phyloP scores from a whole-genome alignment of 2,329 filamentous ascomycete genomes.

The Colletotrichum falcatum region DNA sequence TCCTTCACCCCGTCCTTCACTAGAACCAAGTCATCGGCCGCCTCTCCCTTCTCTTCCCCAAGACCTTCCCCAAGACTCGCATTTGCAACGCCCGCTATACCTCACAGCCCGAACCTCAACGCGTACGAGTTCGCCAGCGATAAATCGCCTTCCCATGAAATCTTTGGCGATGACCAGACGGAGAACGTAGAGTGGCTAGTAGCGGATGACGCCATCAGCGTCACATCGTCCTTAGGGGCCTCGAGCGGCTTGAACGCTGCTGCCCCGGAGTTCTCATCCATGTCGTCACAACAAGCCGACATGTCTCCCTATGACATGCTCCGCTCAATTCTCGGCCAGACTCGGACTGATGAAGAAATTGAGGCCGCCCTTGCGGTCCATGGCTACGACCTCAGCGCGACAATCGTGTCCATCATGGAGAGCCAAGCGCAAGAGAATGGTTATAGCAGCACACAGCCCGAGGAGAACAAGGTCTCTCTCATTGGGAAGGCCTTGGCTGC shows the following conservation, averaged over 20 bases:
- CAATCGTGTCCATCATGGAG: slow-evolving; percentile 90
- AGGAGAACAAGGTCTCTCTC: slow-evolving; percentile 75
- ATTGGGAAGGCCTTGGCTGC: slow-evolving; percentile 92
- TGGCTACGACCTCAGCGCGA: slow-evolving; percentile 92
- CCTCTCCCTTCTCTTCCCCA: slow-evolving; percentile 93
- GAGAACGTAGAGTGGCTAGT: slow-evolving; percentile 98
- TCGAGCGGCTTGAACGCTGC: slow-evolving; percentile 81
- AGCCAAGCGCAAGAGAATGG: slow-evolving; percentile 63
- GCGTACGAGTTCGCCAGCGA: slow-evolving; percentile 94
- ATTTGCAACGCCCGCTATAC: slow-evolving; percentile 89
- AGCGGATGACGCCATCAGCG: slow-evolving; percentile 85
- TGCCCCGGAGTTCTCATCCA: slow-evolving; percentile 79
- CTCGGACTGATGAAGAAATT: slow-evolving; percentile 92
- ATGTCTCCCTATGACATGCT: slow-evolving; percentile 99
- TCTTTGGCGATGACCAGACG: slow-evolving; percentile 89
- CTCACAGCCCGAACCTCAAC: slow-evolving; percentile 93
- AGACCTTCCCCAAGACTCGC: slow-evolving; percentile 92
- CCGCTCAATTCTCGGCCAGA: slow-evolving; percentile 90
- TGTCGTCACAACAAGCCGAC: slow-evolving; percentile 76
- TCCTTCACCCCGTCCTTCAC: slow-evolving; percentile 84
- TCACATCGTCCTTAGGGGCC: slow-evolving; percentile 78
- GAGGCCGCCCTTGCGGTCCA: slow-evolving; percentile 90
- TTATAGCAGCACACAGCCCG: slow-evolving; percentile 48
- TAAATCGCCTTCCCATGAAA: slow-evolving; percentile 82
- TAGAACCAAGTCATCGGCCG: slow-evolving; percentile 81